A percentile compares a stretch with the other conserved stretches of the same genome.
These are phyloP conservation scores for Arabidopsis lyrata DNA, from an alignment of 441 rosid species.

Conservation along the genomic window DNA sequence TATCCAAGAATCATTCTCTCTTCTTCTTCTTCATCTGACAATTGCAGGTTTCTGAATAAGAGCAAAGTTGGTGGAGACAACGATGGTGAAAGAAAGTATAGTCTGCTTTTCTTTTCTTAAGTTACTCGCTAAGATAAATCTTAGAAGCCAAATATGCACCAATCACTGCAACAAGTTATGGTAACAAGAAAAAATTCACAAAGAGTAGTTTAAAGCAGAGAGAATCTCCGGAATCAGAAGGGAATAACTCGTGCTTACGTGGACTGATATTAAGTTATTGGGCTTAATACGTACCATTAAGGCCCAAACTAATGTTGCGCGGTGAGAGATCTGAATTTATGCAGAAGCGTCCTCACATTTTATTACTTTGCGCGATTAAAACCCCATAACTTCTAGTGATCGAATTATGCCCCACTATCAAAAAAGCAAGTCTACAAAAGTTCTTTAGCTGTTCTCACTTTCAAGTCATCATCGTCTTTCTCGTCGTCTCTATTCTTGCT, in stretches of 20 bases:
- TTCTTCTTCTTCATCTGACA: background rate
- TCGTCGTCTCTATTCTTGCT: background rate
- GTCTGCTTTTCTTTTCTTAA: background rate
- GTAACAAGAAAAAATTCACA: too few species aligned
- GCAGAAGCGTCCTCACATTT: background rate
- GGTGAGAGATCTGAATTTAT: background rate
- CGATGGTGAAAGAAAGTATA: background rate
- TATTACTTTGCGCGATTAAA: background rate
- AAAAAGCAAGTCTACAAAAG: slow-evolving; percentile 27
- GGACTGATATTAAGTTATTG: background rate
- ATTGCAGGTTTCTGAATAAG: background rate
- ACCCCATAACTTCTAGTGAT: background rate
- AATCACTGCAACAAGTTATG: background rate
- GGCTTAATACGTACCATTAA: background rate
- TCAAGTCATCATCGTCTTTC: slow-evolving; percentile 43
- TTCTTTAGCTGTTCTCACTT: slow-evolving; percentile 43
- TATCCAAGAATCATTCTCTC: background rate
- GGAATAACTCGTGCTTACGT: background rate
- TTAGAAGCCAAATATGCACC: background rate
- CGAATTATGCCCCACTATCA: background rate
- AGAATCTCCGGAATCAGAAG: too few species aligned
- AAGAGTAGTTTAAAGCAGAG: too few species aligned
- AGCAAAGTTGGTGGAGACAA: background rate
- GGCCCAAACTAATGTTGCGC: background rate
- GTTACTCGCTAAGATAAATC: background rate